These are phyloP conservation scores for Kuraishia molischiana DNA, from an alignment of 805 yeast species.

Conservation along the genomic window DNA sequence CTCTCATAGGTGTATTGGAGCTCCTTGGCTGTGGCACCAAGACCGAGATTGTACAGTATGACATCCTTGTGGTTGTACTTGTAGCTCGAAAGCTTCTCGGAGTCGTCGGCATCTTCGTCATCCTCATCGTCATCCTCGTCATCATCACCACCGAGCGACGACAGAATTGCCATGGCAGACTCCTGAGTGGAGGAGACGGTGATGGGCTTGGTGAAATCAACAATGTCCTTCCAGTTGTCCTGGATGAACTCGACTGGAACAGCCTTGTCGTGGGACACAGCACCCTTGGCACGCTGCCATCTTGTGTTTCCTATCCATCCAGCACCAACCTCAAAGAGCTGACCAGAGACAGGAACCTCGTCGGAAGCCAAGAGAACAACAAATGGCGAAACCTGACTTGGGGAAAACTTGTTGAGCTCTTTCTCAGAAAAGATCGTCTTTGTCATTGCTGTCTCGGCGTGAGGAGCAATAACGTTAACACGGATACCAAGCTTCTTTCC, in stretches of 20 bases:
- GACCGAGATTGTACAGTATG: constrained; percentile 78
- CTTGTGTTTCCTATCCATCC: constrained; percentile 95
- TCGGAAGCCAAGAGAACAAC: constrained; percentile 74
- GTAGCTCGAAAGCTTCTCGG: constrained; percentile 36
- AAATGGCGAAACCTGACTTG: constrained; percentile 86
- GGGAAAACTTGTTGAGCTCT: constrained; percentile 77
- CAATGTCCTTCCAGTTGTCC: constrained; percentile 56
- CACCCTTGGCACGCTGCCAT: constrained; percentile 91
- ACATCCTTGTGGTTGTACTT: constrained; percentile 58
- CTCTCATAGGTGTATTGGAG: constrained; percentile 75
- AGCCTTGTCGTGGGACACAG: constrained; percentile 43
- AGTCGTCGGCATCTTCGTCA: constrained; percentile 33
- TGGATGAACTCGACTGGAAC: constrained; percentile 62
- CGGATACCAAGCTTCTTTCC: constrained; percentile 72
- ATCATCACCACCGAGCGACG: constrained; percentile 43
- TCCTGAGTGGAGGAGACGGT: constrained; percentile 61
- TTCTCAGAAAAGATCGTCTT: constrained; percentile 71
- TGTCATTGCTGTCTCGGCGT: constrained; percentile 98
- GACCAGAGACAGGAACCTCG: constrained; percentile 60
- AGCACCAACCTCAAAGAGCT: constrained; percentile 86
- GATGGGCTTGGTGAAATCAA: constrained; percentile 49
- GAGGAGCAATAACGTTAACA: constrained; percentile 87
- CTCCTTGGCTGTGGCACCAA: constrained; percentile 77
- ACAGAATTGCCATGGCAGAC: constrained; percentile 69
- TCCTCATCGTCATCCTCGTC: constrained; percentile 36